Evolutionary conservation across 768 basidiomycete species (phyloP).

Genomic region (Panaeolus papilionaceus): DNA sequence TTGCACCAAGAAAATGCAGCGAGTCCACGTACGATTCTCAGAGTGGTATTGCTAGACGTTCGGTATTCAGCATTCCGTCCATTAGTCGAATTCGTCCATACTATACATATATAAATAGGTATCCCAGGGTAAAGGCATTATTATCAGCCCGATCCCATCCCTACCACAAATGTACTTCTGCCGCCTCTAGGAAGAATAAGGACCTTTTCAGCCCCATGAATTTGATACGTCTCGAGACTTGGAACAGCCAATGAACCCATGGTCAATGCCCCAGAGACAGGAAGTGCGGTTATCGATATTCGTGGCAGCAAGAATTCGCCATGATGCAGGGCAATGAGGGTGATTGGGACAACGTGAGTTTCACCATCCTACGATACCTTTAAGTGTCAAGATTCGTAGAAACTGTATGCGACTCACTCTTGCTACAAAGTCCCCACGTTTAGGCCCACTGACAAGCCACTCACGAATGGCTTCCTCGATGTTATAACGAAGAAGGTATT

Average conservation of each 20-base stretch:
- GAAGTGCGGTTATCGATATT: slow-evolving; percentile 67
- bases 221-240: slow-evolving; percentile 80
- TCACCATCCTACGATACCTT: slow-evolving; percentile 58
- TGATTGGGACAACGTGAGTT: slow-evolving; percentile 66
- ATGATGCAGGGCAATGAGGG: slow-evolving; percentile 87
- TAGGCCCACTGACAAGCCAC: slow-evolving; percentile 91
- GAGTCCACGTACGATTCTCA: background rate
- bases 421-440: slow-evolving; percentile 83
- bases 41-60: background rate
- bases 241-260: slow-evolving; percentile 68
- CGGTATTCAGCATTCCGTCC: background rate
- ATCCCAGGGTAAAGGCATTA: background rate
- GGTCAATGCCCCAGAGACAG: slow-evolving; percentile 53
- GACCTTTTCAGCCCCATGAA: slow-evolving; percentile 83
- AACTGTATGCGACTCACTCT: slow-evolving; percentile 50
- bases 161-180: slow-evolving; percentile 80
- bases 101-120: background rate
- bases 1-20: background rate
- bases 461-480: slow-evolving; percentile 81
- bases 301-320: slow-evolving; percentile 82
- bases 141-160: slow-evolving; percentile 59
- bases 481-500: slow-evolving; percentile 76
- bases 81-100: slow-evolving; percentile 1
- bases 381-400: slow-evolving; percentile 8
- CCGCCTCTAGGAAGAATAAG: slow-evolving; percentile 85